These are phyloP conservation scores for Camelina neglecta DNA, from an alignment of 345 rosid species.

Conservation along the genomic window DNA sequence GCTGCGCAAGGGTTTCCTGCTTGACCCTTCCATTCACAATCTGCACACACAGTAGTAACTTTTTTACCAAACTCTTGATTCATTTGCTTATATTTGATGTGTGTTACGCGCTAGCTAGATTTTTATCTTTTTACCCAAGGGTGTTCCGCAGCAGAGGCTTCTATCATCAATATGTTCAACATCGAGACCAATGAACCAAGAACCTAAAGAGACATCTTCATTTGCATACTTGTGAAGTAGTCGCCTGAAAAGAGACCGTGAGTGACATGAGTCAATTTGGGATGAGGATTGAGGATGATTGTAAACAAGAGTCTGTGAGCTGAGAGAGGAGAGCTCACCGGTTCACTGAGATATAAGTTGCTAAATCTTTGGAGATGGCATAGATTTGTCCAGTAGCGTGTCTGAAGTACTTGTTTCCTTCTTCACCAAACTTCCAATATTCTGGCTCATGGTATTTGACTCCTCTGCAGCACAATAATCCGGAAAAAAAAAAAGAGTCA, in stretches of 20 bases:
- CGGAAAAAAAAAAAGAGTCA: neutral
- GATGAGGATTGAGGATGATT: neutral
- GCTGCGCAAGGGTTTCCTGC: constrained; percentile 83
- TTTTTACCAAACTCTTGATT: constrained; percentile 13
- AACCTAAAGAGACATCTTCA: constrained; percentile 89
- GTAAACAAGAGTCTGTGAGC: constrained; percentile 4
- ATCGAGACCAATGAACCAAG: constrained; percentile 90
- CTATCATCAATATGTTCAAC: constrained; percentile 84
- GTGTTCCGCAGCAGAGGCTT: constrained; percentile 91
- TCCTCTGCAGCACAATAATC: constrained; percentile 53
- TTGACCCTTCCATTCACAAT: constrained; percentile 77
- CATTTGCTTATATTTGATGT: neutral
- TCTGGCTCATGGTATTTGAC: constrained; percentile 91
- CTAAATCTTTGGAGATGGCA: constrained; percentile 92
- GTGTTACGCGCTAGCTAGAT: neutral
- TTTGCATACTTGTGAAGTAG: constrained; percentile 85
- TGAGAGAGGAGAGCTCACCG: constrained; percentile 45
- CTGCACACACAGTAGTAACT: constrained; percentile 39
- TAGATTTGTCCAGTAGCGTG: constrained; percentile 97
- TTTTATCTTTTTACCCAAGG: constrained; percentile 55
- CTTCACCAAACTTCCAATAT: constrained; percentile 91
- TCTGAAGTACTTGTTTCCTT: constrained; percentile 86
- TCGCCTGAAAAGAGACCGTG: constrained; percentile 47
- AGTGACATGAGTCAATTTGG: neutral
- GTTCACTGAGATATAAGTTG: constrained; percentile 76